These are phyloP conservation scores for Aspergillus conjunctus DNA, from an alignment of 495 filamentous ascomycete species.

Conservation along the genomic window DNA sequence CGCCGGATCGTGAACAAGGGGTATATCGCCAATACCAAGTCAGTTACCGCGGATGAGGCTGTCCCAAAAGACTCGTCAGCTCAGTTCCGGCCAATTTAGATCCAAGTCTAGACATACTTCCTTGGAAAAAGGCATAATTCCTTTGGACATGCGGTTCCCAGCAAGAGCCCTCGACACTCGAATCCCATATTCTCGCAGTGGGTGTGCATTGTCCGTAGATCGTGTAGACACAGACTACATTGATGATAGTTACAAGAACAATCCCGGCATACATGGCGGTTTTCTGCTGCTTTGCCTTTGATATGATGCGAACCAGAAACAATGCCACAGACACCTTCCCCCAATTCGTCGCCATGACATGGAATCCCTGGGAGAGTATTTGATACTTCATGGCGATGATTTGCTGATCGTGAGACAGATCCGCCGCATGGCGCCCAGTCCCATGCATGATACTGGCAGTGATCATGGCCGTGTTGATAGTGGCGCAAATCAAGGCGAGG, in stretches of 20 bases:
- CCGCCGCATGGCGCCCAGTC: constrained; percentile 10
- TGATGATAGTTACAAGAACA: constrained; percentile 6
- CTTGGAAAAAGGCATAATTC: constrained; percentile 21
- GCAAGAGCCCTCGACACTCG: constrained; percentile 8
- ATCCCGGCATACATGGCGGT: constrained; percentile 11
- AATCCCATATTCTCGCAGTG: constrained; percentile 11
- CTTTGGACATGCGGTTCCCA: constrained; percentile 15
- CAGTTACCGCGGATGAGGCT: constrained; percentile 17
- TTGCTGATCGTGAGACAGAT: not conserved
- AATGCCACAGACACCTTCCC: constrained; percentile 20
- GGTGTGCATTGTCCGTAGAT: constrained; percentile 22
- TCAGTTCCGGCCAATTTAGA: not conserved
- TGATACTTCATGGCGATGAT: constrained; percentile 15
- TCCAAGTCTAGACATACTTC: constrained; percentile 5
- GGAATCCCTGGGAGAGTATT: constrained; percentile 19
- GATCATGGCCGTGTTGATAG: constrained; percentile 12
- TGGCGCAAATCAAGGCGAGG: constrained; percentile 12
- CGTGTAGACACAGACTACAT: constrained; percentile 12
- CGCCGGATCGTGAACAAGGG: constrained; percentile 17
- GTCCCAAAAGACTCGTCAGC: not conserved
- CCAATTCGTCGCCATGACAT: constrained; percentile 24
- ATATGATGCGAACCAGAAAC: constrained; percentile 21
- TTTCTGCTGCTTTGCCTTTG: constrained; percentile 15
- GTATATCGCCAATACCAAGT: constrained; percentile 19
- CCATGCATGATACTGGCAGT: constrained; percentile 12